A percentile compares a stretch with the other conserved stretches of the same genome.
These are phyloP conservation scores for Septoria linicola DNA, from an alignment of 2,329 filamentous ascomycete species.

Conservation along the genomic window DNA sequence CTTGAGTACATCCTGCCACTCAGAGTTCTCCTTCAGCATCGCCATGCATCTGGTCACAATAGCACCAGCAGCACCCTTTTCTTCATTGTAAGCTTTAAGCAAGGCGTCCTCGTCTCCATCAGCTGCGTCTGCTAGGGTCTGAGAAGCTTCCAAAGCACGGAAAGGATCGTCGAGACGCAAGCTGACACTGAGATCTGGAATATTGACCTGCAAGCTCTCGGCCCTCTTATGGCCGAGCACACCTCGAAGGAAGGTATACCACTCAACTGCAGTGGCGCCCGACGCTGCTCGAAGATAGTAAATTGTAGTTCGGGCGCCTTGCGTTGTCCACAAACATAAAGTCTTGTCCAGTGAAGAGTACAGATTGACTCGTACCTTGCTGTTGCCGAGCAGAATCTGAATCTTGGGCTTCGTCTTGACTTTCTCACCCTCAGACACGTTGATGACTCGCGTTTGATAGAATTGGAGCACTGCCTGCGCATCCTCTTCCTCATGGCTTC, in stretches of 20 bases:
- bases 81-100: conserved; percentile 48
- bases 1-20: conserved; percentile 60
- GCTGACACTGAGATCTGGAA: conserved; percentile 62
- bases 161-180: conserved; percentile 62
- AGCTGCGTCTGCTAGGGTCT: conserved; percentile 43
- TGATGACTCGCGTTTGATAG: conserved; percentile 53
- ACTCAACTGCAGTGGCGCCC: conserved; percentile 62
- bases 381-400: conserved; percentile 57
- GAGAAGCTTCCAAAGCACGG: conserved; percentile 49
- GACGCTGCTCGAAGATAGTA: conserved; percentile 63
- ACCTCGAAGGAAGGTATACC: conserved; percentile 65
- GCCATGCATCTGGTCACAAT: conserved; percentile 60
- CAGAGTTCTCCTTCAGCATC: conserved; percentile 55
- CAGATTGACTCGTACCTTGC: conserved; percentile 58
- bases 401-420: conserved; percentile 56
- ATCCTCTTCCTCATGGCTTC: conserved; percentile 56
- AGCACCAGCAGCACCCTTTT: conserved; percentile 55
- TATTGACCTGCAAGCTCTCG: conserved; percentile 57
- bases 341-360: conserved; percentile 68
- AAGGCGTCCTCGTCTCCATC: conserved; percentile 50
- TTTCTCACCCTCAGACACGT: conserved; percentile 49
- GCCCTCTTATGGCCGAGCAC: conserved; percentile 59
- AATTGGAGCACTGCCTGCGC: conserved; percentile 42
- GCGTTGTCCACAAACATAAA: conserved; percentile 61
- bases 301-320: conserved; percentile 56